A percentile compares a stretch with the other conserved stretches of the same genome.
Evolutionary conservation across 2,329 filamentous ascomycete species (phyloP).

Genomic region (Penicillium brasilianum): DNA sequence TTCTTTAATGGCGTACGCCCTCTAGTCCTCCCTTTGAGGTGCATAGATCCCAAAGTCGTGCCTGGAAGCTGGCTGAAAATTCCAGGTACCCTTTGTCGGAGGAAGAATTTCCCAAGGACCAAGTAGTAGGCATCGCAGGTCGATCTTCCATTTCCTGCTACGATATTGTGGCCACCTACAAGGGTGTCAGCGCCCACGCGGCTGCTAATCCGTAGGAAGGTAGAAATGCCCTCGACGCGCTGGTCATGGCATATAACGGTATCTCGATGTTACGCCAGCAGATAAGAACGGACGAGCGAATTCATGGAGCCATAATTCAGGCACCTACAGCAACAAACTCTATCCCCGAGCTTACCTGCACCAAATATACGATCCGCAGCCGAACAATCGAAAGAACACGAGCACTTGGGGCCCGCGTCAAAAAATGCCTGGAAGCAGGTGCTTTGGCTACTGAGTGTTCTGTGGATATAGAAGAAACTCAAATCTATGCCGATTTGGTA

Average conservation of each 20-base stretch:
- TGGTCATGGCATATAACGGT: conserved; percentile 7
- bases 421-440: conserved; percentile 31
- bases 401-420: conserved; percentile 24
- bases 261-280: conserved; percentile 16
- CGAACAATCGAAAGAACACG: conserved; percentile 43
- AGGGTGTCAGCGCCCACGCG: conserved; percentile 10
- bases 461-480: conserved; percentile 9
- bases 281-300: conserved; percentile 10
- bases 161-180: not conserved
- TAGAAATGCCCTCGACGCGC: conserved; percentile 17
- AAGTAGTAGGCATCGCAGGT: not conserved
- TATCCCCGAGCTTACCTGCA: conserved; percentile 56
- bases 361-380: conserved; percentile 49
- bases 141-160: conserved; percentile 7
- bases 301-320: conserved; percentile 9
- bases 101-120: not conserved
- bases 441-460: conserved; percentile 35
- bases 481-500: not conserved
- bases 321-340: conserved; percentile 46
- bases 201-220: conserved; percentile 14
- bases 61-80: too few relatives aligned
- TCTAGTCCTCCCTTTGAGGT: not conserved
- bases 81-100: conserved; percentile 4
- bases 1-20: conserved; percentile 39
- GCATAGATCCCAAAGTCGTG: too few relatives aligned